Base-by-base conservation (phyloP, 2,329 filamentous ascomycete species). In the Ophiocordyceps australis region DNA sequence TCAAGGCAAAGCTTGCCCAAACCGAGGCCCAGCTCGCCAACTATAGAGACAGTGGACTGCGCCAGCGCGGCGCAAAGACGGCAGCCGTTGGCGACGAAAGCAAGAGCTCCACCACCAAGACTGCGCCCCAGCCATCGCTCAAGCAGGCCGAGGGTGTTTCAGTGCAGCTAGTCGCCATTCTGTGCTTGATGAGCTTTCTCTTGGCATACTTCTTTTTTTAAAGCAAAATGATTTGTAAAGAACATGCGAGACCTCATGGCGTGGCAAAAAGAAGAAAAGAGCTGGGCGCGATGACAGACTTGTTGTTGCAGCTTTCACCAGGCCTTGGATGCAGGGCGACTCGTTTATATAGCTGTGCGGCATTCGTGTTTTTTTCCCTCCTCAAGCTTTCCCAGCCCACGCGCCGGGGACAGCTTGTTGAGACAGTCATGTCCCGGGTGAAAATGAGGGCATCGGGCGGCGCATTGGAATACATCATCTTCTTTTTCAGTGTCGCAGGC, bases 161-260 rank as follows among this genome's bases (percentile, higher is more conserved):
- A 1, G 70, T 98, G 25, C 76, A 86, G 49, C 68, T 86, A 34
- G 80, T 80, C 23, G 86, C 89, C 14, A 59, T 71, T 14, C 58
- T 98, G 22, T 94, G 85, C 47, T 59, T 98, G 41, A 41, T 92
- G 35, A 85, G 81, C 59, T 98, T 98, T 58, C 54, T 98, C 45
- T 66, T 95, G 39, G 89, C 83, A 28, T 98, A 94, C 55, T 70
- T 95, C 52, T 83, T 98, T 61, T 98, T 98, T 54, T 98, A 73
- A 62, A 28, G 14, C 30, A 28, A 31, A n/a, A n/a, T n/a, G n/a
- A n/a, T n/a, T n/a, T n/a, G n/a, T n/a, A n/a, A n/a, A n/a, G n/a
- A n/a, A n/a, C n/a, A n/a, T n/a, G n/a, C n/a, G n/a, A n/a, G n/a
- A n/a, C n/a, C n/a, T n/a, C n/a, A n/a, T n/a, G n/a, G n/a, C n/a